Evolutionary conservation across 805 yeast genomes (phyloP), one percentile per base, ranked within the genome.

Genomic region (Cyberlindnera sargentensis): DNA sequence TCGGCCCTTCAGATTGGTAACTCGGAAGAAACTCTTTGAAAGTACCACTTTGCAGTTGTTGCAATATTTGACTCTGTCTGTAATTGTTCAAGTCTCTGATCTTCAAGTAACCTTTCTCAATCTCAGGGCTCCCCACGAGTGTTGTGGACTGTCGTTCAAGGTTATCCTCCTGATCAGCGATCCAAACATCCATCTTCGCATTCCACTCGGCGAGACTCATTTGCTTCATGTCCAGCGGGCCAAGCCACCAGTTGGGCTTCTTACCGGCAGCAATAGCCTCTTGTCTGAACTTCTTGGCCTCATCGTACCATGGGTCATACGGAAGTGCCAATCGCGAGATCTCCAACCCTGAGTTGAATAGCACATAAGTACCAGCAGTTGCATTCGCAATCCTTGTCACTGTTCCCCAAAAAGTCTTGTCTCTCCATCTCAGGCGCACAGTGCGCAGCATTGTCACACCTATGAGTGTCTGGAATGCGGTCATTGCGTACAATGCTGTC

Each of bases 271-370:
- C 58, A 20, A 61, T 34, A 0, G 73, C 73, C 45, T 70, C 58
- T 20, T 62, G 63, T 33, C 87, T 72, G 31, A 78, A 82, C 15
- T 57, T 53, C 37, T 61, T 68, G 3, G 88, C 85, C 54, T 83
- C 88, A 30, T 78, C 86, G 26, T 62, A 69, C 90, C 90, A 83
- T 8, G 90, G 90, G 55, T 83, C 90, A 47, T 66, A 68, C 35
- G 68, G 68, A 10, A 69, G 41, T 39, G 68, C 53, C 34, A 80
- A 51, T 42, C 90, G 65, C 11, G 76, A 66, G 6, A 70, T 50
- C 53, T 83, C 91, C 31, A 82, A 56, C 3, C 79, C 73, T 3
- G 84, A 67, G 42, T 74, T 72, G 47, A 75, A 72, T n/a, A 79
- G 55, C 11, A 77, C 50, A 20, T 67, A 63, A 0, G 75, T 48